Base-by-base conservation (phyloP, 768 basidiomycete genomes). In the Pisolithus sp. region DNA sequence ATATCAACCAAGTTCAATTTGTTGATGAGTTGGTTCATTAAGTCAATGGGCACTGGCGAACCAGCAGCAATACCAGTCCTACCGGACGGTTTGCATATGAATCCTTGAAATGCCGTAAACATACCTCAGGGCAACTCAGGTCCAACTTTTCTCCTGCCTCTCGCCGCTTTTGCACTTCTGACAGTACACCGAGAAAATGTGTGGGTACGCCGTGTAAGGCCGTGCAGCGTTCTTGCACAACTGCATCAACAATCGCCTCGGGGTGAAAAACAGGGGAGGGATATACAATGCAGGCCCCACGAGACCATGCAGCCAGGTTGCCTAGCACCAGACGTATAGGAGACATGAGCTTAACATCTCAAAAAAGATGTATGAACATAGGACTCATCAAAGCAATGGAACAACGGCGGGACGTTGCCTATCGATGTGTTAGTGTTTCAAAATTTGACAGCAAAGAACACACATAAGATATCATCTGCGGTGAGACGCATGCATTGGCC, bases 311-410 rank as follows among this genome's bases (percentile, higher is more conserved):
- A 0, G 87, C 85, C 23, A 91, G 72, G 59, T 91, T 91, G 43
- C 89, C 89, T 60, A 89, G 65, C n/a, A 90, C 80, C 30, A 89
- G 81, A 59, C 87, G 85, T 89, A 60, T 65, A 52, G 49, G 45
- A 43, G 23, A 30, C 23, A 57, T 61, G 53, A 60, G 56, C 61
- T 43, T 5, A 2, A 50, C n/a, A 7, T 30, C 28, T 31, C 13
- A 53, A 18, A 59, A 55, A 50, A 38, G 12, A 24, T 38, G 49
- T n/a, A 30, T 15, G 21, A 24, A 26, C 30, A 36, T 37, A 6
- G 38, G 31, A 87, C 87, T 85, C 70, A 88, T 89, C 89, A 78
- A 91, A 91, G 62, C 89, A 92, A 64, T 93, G 89, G 64, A 91
- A 93, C 2, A 91, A 68, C 0, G 89, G 89, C 2, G 89, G 89